Evolutionary conservation across 2,329 filamentous ascomycete genomes (phyloP).

Genomic region (Cercospora janseana): DNA sequence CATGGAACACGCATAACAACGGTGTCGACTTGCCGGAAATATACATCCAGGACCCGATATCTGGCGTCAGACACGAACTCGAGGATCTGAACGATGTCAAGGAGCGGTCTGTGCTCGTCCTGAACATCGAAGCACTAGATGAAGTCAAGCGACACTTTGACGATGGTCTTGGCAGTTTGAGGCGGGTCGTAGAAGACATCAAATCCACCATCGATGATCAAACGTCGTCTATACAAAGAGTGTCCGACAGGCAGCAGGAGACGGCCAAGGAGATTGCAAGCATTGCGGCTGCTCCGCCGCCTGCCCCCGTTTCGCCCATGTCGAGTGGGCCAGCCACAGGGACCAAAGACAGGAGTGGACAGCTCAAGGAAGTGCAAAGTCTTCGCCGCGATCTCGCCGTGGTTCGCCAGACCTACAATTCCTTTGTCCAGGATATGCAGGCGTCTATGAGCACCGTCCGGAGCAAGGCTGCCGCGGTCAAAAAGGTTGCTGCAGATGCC

Average conservation of each 20-base stretch:
- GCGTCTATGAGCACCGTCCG: conserved; percentile 82
- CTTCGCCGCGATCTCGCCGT: conserved; percentile 86
- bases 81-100: conserved; percentile 93
- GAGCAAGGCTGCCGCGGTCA: conserved; percentile 77
- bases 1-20: conserved; percentile 96
- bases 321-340: conserved; percentile 32
- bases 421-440: conserved; percentile 84
- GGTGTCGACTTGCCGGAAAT: conserved; percentile 92
- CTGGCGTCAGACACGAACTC: conserved; percentile 92
- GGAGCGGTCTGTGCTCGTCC: conserved; percentile 87
- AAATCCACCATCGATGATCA: conserved; percentile 82
- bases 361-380: conserved; percentile 74
- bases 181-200: conserved; percentile 79
- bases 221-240: conserved; percentile 73
- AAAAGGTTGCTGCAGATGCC: conserved; percentile 69
- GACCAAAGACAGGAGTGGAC: conserved; percentile 51
- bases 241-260: conserved; percentile 88
- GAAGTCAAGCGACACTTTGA: conserved; percentile 97
- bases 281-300: conserved; percentile 53
- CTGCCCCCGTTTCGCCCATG: conserved; percentile 35
- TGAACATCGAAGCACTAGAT: conserved; percentile 90
- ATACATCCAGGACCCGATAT: conserved; percentile 93
- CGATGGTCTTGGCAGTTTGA: conserved; percentile 78
- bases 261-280: conserved; percentile 81
- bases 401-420: conserved; percentile 87